phyloP scores from a whole-genome alignment of 306 rosid species.

The Medicago arabica region DNA sequence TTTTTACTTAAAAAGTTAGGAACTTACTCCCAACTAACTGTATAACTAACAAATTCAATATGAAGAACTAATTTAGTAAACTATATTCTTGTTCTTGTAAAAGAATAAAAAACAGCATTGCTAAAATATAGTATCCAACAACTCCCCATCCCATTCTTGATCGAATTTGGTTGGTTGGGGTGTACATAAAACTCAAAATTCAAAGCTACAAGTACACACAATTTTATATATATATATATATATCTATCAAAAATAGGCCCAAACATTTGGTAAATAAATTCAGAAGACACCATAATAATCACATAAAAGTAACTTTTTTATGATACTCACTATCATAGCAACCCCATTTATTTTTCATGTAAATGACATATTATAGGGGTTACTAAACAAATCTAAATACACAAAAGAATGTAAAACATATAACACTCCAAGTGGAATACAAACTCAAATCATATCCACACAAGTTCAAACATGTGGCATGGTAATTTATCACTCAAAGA shows the following conservation, averaged over 20 bases:
- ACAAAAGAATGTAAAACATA: conserved; percentile 74
- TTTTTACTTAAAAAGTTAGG: too few relatives aligned
- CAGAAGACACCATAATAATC: conserved; percentile 40
- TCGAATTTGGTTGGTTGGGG: too few relatives aligned
- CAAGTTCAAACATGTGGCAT: conserved; percentile 42
- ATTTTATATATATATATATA: conserved; percentile 27
- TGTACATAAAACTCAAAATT: too few relatives aligned
- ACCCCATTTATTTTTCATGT: conserved; percentile 72
- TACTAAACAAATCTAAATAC: conserved; percentile 75
- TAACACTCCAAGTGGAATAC: conserved; percentile 62
- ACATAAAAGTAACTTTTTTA: conserved; percentile 43
- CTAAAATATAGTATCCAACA: too few relatives aligned
- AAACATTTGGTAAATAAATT: conserved; percentile 47
- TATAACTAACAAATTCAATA: too few relatives aligned
- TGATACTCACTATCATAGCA: conserved; percentile 57
- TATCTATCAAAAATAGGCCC: conserved; percentile 42
- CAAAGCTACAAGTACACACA: not conserved
- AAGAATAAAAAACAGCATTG: too few relatives aligned
- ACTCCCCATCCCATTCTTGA: too few relatives aligned
- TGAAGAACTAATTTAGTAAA: too few relatives aligned
- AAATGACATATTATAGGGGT: conserved; percentile 55
- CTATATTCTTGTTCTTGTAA: too few relatives aligned
- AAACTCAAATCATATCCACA: conserved; percentile 70
- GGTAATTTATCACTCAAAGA: conserved; percentile 59
- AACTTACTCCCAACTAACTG: too few relatives aligned